Evolutionary conservation across 164 flowering plant genomes (phyloP), one percentile per base, ranked within the genome.

Genomic region (Vitis rotundifolia): DNA sequence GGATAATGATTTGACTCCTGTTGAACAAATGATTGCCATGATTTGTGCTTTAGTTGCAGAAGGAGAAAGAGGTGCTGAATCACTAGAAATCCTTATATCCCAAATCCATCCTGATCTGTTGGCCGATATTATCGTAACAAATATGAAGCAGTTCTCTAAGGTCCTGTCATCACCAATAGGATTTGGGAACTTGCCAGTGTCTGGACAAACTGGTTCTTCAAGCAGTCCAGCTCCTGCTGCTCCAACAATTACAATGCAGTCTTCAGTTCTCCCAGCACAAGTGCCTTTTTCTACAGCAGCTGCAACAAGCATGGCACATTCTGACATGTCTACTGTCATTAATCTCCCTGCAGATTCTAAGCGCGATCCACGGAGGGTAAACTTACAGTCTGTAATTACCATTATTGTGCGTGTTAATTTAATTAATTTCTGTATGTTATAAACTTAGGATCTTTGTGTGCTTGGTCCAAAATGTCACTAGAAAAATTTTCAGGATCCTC

Each of bases 51-150:
- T 96, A 72, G 79, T 96, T 66, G 97, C 94, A 31, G 96, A 93
- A 85, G 99, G 99, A 44, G 98, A 96, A 76, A 85, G 95, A 72
- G 99, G 97, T 49, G 97, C 91, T 47, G 88, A 92, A 61, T 93
- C 99, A 31, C 87, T 96, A 64, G 97, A 89, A 73, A 77, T 93
- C 79, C 87, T 96, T 55, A 84, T 96, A 72, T 88, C 97, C 50
- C 85, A 87, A 9, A 84, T 96, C 28, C 98, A 92, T 64, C 94
- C 98, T 56, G 98, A 96, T 77, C 70, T 96, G 68, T 73, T 96
- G 81, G 99, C 99, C 37, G 99, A 96, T 81, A 93, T 96, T 69
- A 98, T 96, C 64, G 90, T 96, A 69, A 84, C 91, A 67, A 96
- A 89, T 75, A 92, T 96, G 99, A 93, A 79, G 70, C 92, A 96